Evolutionary conservation across 2,329 filamentous ascomycete species (phyloP).

Genomic region (Cladosporium sphaerospermum): DNA sequence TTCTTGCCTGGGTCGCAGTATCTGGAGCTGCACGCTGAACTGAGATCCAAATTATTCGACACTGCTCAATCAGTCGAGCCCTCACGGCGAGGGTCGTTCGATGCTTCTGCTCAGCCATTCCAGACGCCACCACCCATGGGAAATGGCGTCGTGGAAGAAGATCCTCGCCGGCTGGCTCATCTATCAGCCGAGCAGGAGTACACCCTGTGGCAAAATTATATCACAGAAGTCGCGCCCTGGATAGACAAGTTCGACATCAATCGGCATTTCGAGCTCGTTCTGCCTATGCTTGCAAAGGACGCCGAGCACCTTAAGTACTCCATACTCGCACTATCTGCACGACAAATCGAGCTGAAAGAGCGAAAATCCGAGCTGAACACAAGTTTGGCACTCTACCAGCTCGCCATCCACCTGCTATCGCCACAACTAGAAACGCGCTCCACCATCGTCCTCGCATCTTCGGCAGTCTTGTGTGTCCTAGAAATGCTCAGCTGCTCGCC

Average conservation of each 20-base stretch:
- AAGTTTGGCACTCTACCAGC: slow-evolving; percentile 49
- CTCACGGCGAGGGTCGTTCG: not conserved
- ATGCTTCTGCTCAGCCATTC: not conserved
- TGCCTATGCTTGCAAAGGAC: slow-evolving; percentile 44
- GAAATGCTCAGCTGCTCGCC: slow-evolving; percentile 46
- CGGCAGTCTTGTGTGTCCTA: slow-evolving; percentile 43
- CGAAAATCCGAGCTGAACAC: slow-evolving; percentile 40
- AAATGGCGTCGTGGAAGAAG: slow-evolving; percentile 14
- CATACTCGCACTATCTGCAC: slow-evolving; percentile 49
- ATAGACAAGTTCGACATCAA: slow-evolving; percentile 53
- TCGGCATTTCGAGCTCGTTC: slow-evolving; percentile 47
- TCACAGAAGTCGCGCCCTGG: slow-evolving; percentile 50
- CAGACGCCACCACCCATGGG: not conserved
- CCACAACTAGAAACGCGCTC: slow-evolving; percentile 40
- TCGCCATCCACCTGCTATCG: slow-evolving; percentile 42
- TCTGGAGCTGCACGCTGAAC: slow-evolving; percentile 26
- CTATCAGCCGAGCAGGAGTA: slow-evolving; percentile 26
- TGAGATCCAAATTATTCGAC: slow-evolving; percentile 27
- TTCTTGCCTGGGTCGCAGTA: slow-evolving; percentile 29
- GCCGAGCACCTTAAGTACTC: slow-evolving; percentile 44
- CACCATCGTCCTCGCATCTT: slow-evolving; percentile 42
- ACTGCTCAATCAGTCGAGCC: slow-evolving; percentile 25
- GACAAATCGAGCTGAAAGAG: slow-evolving; percentile 48
- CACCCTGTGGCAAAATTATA: slow-evolving; percentile 38
- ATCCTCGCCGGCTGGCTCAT: slow-evolving; percentile 22